phyloP scores from a whole-genome alignment of 352 stramenopile genomes.

The Pythium aristosporum region DNA sequence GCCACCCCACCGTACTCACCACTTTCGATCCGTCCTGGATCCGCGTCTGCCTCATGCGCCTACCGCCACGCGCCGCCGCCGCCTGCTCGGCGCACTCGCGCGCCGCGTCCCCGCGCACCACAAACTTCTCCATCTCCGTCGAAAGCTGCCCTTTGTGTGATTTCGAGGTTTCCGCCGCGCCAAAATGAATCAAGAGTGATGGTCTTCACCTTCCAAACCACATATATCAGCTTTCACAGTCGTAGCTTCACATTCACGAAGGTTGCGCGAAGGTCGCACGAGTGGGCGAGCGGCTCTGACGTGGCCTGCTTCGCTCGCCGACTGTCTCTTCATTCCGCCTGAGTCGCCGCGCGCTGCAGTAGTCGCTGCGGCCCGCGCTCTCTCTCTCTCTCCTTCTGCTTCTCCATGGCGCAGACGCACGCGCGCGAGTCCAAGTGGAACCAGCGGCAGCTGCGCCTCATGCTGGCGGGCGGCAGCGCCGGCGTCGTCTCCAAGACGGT shows the following conservation, averaged over 20 bases:
- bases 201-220: neutral
- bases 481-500: constrained; percentile 82
- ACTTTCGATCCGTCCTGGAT: constrained; percentile 75
- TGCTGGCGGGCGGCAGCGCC: constrained; percentile 66
- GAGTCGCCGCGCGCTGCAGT: constrained; percentile 18
- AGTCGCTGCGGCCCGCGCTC: constrained; percentile 16
- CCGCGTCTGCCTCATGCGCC: constrained; percentile 54
- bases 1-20: constrained; percentile 17
- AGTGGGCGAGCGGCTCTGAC: constrained; percentile 13
- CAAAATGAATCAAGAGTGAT: constrained; percentile 18
- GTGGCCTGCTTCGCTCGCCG: constrained; percentile 6
- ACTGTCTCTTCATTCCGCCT: neutral
- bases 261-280: constrained; percentile 30
- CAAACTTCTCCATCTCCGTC: constrained; percentile 56
- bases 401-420: neutral
- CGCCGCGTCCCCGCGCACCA: constrained; percentile 50
- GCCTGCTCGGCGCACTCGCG: constrained; percentile 21
- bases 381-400: neutral
- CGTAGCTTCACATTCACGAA: neutral
- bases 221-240: neutral
- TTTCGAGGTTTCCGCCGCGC: neutral
- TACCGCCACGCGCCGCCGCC: constrained; percentile 21
- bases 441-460: constrained; percentile 60
- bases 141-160: neutral
- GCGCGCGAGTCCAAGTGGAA: constrained; percentile 42